Base-by-base conservation (phyloP, 768 basidiomycete genomes). In the Pleurotus platypus region DNA sequence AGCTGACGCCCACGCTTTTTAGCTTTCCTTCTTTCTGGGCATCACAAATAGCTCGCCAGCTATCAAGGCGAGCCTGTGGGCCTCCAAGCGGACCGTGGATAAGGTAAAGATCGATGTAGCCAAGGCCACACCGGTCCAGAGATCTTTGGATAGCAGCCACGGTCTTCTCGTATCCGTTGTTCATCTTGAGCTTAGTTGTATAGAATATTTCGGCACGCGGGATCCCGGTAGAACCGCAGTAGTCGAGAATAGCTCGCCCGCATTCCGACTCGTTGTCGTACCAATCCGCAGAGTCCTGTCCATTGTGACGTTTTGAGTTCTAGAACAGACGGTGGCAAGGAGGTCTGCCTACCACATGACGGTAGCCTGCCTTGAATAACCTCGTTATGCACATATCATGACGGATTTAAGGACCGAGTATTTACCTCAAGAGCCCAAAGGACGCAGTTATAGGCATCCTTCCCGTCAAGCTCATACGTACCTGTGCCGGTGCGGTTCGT, bases 71-170 rank as follows among this genome's bases (percentile, higher is more conserved):
- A 24, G 78, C 77, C 47, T 78, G 59, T 0, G 78, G 72, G 5
- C 87, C 87, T 16, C 86, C 86, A 46, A 85, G 74, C 5, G 89
- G 86, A 13, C 81, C 81, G 62, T 90, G 87, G 30, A 90, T 77
- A 56, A 89, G 78, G 70, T 88, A 91, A 7, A 90, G 70, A 63
- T 90, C 87, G 58, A 89, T 83, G 63, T 83, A 82, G 18, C 74
- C 83, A n/a, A 88, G 71, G 0, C 80, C 78, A 66, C 77, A 83
- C 53, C 67, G 70, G 22, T 79, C 66, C 16, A 89, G 66, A 2
- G 84, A 86, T 45, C 71, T 73, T 60, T 79, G 64, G 58, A 89
- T 83, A 37, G 78, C 70, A 54, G 78, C 73, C 57, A 69, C 74
- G 20, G 78, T 76, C 12, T 76, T 66, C 3, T 76, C 73, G 64